These are phyloP conservation scores for Leavenworthia alabamica DNA, from an alignment of 345 rosid genomes.

Conservation along the genomic window DNA sequence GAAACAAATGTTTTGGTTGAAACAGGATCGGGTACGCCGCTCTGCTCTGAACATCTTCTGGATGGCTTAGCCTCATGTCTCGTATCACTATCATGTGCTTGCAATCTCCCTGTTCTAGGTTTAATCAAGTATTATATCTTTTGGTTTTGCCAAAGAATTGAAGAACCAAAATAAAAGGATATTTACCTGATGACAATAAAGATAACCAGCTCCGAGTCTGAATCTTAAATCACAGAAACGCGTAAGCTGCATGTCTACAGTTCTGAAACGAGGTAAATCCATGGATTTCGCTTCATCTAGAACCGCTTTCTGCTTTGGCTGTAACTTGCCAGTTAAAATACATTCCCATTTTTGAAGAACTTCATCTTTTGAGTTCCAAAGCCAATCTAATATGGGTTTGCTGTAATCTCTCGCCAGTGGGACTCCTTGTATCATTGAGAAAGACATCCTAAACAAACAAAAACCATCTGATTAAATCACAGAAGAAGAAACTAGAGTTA, in stretches of 20 bases:
- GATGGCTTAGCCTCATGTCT: constrained; percentile 80
- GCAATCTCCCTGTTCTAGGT: constrained; percentile 97
- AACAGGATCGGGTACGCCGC: constrained; percentile 61
- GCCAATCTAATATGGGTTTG: constrained; percentile 69
- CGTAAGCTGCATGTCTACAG: constrained; percentile 51
- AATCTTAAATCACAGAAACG: constrained; percentile 63
- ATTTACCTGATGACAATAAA: constrained; percentile 92
- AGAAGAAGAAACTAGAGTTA: background rate
- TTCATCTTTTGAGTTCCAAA: constrained; percentile 59
- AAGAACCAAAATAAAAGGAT: no score
- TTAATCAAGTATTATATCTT: no score
- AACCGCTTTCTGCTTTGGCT: constrained; percentile 45
- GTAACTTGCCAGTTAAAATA: constrained; percentile 52
- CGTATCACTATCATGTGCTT: constrained; percentile 72
- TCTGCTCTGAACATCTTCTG: constrained; percentile 56
- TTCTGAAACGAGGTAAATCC: constrained; percentile 49
- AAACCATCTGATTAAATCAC: constrained; percentile 4
- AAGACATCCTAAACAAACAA: constrained; percentile 48
- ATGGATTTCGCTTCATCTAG: constrained; percentile 37
- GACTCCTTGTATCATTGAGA: constrained; percentile 70
- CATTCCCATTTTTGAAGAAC: constrained; percentile 66
- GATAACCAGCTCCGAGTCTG: constrained; percentile 77
- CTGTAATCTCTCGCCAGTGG: constrained; percentile 58
- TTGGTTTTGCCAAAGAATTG: no score
- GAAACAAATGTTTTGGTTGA: constrained; percentile 38